Conservation (phyloP, 257 asterid species). For the Fraxinus quadrangulata region DNA sequence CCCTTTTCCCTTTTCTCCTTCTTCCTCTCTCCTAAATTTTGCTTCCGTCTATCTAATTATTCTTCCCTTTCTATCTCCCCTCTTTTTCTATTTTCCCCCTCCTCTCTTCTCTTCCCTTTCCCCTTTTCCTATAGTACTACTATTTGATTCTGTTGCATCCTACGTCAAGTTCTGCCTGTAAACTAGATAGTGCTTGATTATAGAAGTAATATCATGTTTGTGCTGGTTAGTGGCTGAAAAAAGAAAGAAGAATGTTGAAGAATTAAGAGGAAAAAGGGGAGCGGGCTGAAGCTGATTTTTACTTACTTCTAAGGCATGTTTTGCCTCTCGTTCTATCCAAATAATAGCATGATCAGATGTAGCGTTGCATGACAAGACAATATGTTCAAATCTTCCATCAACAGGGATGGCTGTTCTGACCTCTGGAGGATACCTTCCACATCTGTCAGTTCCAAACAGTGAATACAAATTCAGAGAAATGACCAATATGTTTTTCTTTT, state of each 20-base stretch:
- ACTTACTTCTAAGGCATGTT: conserved; percentile 75
- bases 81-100: too few relatives aligned
- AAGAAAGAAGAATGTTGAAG: too few relatives aligned
- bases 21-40: too few relatives aligned
- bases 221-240: too few relatives aligned
- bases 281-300: not conserved
- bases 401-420: conserved; percentile 96
- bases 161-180: not conserved
- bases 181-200: not conserved
- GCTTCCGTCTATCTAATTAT: too few relatives aligned
- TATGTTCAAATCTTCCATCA: conserved; percentile 96
- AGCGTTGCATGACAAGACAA: conserved; percentile 87
- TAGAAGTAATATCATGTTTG: too few relatives aligned
- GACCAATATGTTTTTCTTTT: not conserved
- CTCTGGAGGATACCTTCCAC: conserved; percentile 96
- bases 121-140: too few relatives aligned
- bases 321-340: conserved; percentile 90
- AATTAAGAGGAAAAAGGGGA: too few relatives aligned
- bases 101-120: too few relatives aligned
- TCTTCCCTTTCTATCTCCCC: too few relatives aligned
- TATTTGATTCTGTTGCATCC: too few relatives aligned
- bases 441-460: conserved; percentile 45
- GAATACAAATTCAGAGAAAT: conserved; percentile 18
- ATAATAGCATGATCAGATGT: conserved; percentile 91
- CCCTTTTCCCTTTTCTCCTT: too few relatives aligned